A percentile compares a stretch with the other conserved stretches of the same genome.
Conservation (phyloP, 2,329 filamentous ascomycete genomes). For the Diaporthe amygdali region DNA sequence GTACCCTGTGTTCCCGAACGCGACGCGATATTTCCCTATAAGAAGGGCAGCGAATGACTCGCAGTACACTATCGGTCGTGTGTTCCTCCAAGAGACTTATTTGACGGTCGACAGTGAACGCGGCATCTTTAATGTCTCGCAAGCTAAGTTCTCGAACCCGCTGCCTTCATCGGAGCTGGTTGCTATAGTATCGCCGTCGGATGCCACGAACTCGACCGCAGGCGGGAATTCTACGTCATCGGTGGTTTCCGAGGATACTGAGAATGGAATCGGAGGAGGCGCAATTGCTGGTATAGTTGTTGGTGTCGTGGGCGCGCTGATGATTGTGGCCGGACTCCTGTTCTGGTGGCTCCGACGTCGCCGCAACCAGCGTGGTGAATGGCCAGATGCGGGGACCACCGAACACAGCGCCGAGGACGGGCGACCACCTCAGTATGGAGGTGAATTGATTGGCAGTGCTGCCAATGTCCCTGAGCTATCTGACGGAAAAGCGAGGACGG, state of each 20-base stretch:
- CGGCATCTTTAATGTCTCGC: background rate
- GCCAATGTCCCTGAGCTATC: background rate
- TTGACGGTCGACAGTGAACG: conserved; percentile 3
- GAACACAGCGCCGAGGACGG: background rate
- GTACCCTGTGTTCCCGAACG: background rate
- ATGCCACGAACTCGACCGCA: background rate
- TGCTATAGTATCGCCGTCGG: background rate
- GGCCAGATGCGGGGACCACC: conserved; percentile 1
- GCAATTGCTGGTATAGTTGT: background rate
- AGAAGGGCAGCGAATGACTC: background rate
- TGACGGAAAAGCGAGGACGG: background rate
- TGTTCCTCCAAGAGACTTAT: conserved; percentile 7
- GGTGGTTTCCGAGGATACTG: background rate
- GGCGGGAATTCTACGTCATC: background rate
- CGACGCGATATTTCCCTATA: conserved; percentile 7
- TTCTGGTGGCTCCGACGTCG: conserved; percentile 2
- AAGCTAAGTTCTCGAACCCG: background rate
- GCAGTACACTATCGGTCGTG: conserved; percentile 4
- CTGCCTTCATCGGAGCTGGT: background rate
- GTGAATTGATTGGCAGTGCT: background rate
- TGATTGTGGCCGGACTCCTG: background rate
- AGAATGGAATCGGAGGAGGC: background rate
- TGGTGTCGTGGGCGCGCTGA: background rate
- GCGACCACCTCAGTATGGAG: background rate
- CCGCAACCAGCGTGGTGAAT: background rate